Percentiles rank a stretch among this genome's conserved stretches.
Conservation (phyloP, 495 filamentous ascomycete species). For the Saxophila tyrrhenica region DNA sequence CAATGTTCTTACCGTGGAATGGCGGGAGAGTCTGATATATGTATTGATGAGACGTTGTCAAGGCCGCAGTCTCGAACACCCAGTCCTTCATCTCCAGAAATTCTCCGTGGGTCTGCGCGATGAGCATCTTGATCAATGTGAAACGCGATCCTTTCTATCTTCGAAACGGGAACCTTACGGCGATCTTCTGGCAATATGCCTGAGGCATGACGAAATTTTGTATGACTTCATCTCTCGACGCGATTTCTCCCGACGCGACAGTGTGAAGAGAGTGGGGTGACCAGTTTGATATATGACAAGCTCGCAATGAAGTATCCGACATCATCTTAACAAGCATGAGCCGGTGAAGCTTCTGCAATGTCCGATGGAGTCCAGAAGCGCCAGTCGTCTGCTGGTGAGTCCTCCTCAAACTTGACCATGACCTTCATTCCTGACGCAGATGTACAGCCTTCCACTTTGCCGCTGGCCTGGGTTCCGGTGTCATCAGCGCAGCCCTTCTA, state of each 20-base stretch:
- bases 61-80: too few relatives aligned
- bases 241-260: not conserved
- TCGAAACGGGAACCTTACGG: too few relatives aligned
- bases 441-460: conserved; percentile 62
- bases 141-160: too few relatives aligned
- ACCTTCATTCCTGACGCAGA: not conserved
- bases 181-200: too few relatives aligned
- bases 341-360: conserved; percentile 8
- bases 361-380: conserved; percentile 13
- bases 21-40: too few relatives aligned
- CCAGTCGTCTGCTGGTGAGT: conserved; percentile 17
- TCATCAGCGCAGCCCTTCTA: conserved; percentile 76
- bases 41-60: too few relatives aligned
- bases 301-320: not conserved
- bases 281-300: too few relatives aligned
- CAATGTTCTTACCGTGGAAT: too few relatives aligned
- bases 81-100: too few relatives aligned
- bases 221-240: conserved; percentile 1
- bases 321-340: not conserved
- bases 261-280: too few relatives aligned
- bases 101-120: too few relatives aligned
- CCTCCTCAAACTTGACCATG: not conserved
- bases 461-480: conserved; percentile 77
- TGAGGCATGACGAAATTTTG: not conserved
- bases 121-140: too few relatives aligned